Conservation (phyloP, 108 stramenopile genomes). For the Schizochytrium sp. region DNA sequence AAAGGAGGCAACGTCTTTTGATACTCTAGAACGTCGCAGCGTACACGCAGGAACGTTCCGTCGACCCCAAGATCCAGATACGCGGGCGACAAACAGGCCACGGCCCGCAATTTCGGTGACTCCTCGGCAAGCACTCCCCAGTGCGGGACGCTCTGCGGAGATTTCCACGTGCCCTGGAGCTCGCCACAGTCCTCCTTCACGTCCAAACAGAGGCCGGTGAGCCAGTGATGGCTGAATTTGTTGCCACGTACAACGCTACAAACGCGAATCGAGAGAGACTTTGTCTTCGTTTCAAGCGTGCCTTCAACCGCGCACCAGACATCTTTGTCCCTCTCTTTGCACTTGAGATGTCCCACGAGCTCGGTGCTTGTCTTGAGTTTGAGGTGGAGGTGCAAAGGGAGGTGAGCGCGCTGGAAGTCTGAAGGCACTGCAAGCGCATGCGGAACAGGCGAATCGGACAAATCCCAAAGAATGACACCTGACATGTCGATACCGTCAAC, state of each 20-base stretch:
- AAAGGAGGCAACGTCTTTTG: not conserved
- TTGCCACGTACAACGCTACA: not conserved
- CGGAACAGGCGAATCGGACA: not conserved
- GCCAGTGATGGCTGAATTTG: not conserved
- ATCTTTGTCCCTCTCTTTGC: too few relatives aligned
- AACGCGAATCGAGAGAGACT: not conserved
- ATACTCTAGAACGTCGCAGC: not conserved
- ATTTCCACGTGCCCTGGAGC: not conserved
- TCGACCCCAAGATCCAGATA: not conserved
- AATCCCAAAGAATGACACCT: not conserved
- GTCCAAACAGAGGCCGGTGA: not conserved
- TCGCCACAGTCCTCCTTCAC: not conserved
- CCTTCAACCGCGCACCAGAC: not conserved
- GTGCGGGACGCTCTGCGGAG: not conserved
- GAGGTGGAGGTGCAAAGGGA: not conserved
- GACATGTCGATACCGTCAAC: not conserved
- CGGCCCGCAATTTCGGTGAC: not conserved
- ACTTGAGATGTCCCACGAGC: not conserved
- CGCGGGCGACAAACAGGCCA: not conserved
- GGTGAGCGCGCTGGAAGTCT: not conserved
- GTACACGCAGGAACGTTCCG: not conserved
- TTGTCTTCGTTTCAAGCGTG: not conserved
- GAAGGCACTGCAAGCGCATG: not conserved
- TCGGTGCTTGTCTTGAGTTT: not conserved
- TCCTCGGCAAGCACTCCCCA: not conserved